phyloP scores from a whole-genome alignment of 176 grass and related monocot genomes.

The Echinochloa phyllopogon region DNA sequence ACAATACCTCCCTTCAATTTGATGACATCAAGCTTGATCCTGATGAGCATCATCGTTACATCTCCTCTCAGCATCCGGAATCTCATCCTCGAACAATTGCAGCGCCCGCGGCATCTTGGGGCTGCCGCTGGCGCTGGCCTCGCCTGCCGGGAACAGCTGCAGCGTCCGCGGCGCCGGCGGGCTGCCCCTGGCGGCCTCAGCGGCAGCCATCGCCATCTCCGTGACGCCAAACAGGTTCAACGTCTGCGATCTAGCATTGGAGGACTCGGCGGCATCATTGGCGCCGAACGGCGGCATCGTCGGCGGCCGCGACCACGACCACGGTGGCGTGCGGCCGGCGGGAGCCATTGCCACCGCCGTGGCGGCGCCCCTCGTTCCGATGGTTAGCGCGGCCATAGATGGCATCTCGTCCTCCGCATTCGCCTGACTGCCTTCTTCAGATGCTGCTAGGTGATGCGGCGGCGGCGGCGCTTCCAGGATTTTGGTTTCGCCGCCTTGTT shows the following conservation, averaged over 20 bases:
- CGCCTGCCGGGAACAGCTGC: conserved; percentile 4
- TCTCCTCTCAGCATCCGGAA: not conserved
- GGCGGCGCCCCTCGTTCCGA: not conserved
- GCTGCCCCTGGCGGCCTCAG: conserved; percentile 22
- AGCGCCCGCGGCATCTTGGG: not conserved
- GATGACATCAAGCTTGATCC: not conserved
- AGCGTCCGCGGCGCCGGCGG: not conserved
- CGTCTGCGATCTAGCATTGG: not conserved
- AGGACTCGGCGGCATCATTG: not conserved
- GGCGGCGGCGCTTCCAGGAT: not conserved
- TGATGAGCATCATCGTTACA: not conserved
- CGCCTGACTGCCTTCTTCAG: not conserved
- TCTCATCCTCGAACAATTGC: not conserved
- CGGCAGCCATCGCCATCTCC: conserved; percentile 4
- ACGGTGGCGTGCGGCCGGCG: too few relatives aligned
- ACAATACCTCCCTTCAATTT: not conserved
- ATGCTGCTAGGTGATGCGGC: not conserved
- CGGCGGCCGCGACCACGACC: too few relatives aligned
- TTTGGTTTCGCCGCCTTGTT: not conserved
- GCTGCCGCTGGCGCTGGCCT: not conserved
- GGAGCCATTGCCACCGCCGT: not conserved
- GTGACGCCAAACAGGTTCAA: not conserved
- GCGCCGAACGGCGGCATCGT: not conserved
- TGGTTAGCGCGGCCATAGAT: not conserved
- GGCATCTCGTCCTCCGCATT: not conserved